Base-by-base conservation (phyloP, 805 yeast species). In the Wickerhamiella vanderwaltii region DNA sequence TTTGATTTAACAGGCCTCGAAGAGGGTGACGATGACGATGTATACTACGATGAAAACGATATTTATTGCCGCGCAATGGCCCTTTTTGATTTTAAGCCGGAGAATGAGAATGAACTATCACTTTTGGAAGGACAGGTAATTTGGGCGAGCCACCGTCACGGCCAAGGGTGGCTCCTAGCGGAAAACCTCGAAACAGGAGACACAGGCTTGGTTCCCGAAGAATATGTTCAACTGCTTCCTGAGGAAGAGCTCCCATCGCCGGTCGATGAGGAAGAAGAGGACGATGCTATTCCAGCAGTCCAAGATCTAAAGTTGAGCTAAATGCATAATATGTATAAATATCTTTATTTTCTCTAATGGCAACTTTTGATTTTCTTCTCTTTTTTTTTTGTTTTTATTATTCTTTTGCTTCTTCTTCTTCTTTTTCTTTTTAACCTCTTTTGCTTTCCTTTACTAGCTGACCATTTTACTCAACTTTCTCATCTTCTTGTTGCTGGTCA, bases 161-260 rank as follows among this genome's bases (percentile, higher is more conserved):
- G 97, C 19, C 96, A 88, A 58, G 99, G 99, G 6, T 91, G 98
- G 99, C 69, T 91, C 3, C 96, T 91, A 39, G 97, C 96, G 0
- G 69, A 69, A 46, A 86, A 85, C 53, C 79, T 83, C 1, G 67
- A 55, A 20, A 69, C 80, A 2, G 85, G 84, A 1, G 80, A 77
- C 48, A 82, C 93, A 9, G 98, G 98, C 1, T 71, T 91, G 39
- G 94, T 91, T 5, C 98, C 98, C 1, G 94, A 87, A 54, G 95
- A 83, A 53, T 91, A 87, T 54, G 95, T 91, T 23, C 79, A 82
- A 40, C 56, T 70, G 35, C 48, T 56, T 12, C 59, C 58, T 6
- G 53, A 46, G 16, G 55, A 48, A 5, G 36, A 41, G 12, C 13
- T 4, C n/a, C 7, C 32, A 6, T 6, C 13, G 16, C n/a, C 26